Percentiles rank a stretch among this genome's conserved stretches.
Evolutionary conservation across 1,284 basidiomycete species (phyloP).

Genomic region (Pisolithus thermaeus): DNA sequence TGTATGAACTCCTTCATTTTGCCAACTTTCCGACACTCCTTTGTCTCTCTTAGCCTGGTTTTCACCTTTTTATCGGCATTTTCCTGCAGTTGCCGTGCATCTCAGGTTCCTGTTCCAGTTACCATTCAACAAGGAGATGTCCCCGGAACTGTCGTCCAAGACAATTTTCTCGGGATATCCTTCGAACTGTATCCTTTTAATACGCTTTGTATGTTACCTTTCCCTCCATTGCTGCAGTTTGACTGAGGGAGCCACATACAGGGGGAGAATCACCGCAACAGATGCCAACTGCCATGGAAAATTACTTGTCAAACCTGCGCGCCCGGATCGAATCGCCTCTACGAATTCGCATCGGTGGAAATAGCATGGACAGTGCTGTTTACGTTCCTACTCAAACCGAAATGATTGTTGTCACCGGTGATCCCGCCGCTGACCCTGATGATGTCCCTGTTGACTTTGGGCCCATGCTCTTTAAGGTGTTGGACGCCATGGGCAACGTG

Average conservation of each 20-base stretch:
- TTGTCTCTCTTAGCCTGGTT: not conserved
- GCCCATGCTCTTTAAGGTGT: conserved; percentile 31
- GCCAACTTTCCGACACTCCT: not conserved
- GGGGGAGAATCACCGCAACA: conserved; percentile 31
- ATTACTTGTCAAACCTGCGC: conserved; percentile 34
- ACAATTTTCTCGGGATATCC: conserved; percentile 38
- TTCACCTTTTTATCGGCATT: not conserved
- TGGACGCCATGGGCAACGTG: conserved; percentile 32
- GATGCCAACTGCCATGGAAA: conserved; percentile 34
- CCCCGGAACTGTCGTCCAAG: conserved; percentile 26
- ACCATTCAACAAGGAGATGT: conserved; percentile 8
- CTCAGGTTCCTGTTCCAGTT: conserved; percentile 22
- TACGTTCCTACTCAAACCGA: conserved; percentile 24
- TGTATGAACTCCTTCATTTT: not conserved
- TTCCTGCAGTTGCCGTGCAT: conserved; percentile 10
- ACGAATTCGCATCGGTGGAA: conserved; percentile 35
- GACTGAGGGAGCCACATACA: conserved; percentile 7
- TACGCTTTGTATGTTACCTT: conserved; percentile 30
- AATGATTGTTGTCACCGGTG: conserved; percentile 19
- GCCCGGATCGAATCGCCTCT: conserved; percentile 31
- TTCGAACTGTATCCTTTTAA: conserved; percentile 36
- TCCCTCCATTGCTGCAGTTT: not conserved
- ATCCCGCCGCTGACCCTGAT: conserved; percentile 30
- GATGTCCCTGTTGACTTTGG: conserved; percentile 33
- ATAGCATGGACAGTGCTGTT: conserved; percentile 33